Evolutionary conservation across 371 early-diverging fungal genomes (phyloP).

Genomic region (Apophysomyces trapeziformis): DNA sequence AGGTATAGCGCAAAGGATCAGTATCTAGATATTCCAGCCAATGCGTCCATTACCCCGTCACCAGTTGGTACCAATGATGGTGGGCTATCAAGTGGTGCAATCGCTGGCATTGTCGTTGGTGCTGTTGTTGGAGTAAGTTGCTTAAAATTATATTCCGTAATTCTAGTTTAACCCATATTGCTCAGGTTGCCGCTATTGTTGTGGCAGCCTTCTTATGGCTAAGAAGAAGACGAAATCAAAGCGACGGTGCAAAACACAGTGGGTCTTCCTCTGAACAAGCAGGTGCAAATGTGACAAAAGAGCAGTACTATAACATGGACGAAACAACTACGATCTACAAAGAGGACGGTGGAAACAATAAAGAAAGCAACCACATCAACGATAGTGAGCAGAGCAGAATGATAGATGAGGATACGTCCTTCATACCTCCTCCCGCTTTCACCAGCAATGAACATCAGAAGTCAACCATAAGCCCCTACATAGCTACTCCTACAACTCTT

Average conservation of each 20-base stretch:
- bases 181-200: not conserved
- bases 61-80: not conserved
- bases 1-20: slow-evolving; percentile 20
- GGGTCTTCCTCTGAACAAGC: not conserved
- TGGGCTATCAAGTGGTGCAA: not conserved
- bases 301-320: not conserved
- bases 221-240: not conserved
- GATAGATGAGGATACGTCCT: not conserved
- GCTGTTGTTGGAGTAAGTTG: not conserved
- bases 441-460: not conserved
- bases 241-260: not conserved
- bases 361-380: not conserved
- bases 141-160: not conserved
- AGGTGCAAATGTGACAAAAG: not conserved
- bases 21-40: not conserved
- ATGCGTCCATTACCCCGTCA: not conserved
- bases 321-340: not conserved
- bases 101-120: slow-evolving; percentile 1
- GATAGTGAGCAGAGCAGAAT: not conserved
- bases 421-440: not conserved
- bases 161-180: not conserved
- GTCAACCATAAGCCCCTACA: not conserved
- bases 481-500: not conserved
- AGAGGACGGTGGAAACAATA: not conserved
- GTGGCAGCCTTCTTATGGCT: not conserved